Conservation (phyloP, 2,329 filamentous ascomycete genomes). For the Paecilomyces sp. region DNA sequence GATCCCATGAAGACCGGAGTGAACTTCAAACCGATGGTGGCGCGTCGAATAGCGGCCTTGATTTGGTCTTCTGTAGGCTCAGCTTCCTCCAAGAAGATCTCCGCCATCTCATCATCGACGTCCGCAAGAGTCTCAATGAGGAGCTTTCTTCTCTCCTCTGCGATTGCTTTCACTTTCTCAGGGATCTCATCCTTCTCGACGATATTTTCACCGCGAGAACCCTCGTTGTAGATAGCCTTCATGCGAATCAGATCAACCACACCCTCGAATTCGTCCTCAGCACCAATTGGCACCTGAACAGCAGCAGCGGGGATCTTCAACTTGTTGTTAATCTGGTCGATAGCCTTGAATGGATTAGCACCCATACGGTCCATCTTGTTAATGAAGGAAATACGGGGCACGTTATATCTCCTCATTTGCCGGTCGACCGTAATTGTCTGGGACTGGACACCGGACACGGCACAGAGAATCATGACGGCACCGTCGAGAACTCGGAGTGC, state of each 20-base stretch:
- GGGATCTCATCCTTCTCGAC: constrained; percentile 74
- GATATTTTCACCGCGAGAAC: constrained; percentile 69
- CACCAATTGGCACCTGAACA: constrained; percentile 87
- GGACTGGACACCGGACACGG: constrained; percentile 92
- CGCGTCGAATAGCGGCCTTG: constrained; percentile 82
- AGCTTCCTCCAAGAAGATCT: constrained; percentile 83
- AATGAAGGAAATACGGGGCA: constrained; percentile 90
- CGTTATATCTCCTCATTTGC: constrained; percentile 97
- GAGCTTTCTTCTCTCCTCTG: constrained; percentile 71
- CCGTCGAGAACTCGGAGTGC: constrained; percentile 91
- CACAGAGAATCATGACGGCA: constrained; percentile 96
- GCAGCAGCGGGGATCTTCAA: constrained; percentile 88
- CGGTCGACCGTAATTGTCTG: constrained; percentile 98
- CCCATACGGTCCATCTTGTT: constrained; percentile 99
- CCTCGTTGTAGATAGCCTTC: constrained; percentile 90
- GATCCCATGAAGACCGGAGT: constrained; percentile 95
- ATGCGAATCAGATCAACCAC: constrained; percentile 89
- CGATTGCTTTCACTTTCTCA: constrained; percentile 66
- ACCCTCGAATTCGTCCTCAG: constrained; percentile 84
- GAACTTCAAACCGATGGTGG: constrained; percentile 86
- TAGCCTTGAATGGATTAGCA: constrained; percentile 93
- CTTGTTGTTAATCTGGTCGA: constrained; percentile 96
- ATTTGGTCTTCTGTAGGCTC: constrained; percentile 75
- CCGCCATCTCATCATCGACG: constrained; percentile 95
- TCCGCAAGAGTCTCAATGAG: constrained; percentile 94